Evolutionary conservation across 352 stramenopile genomes (phyloP).

Genomic region (Phytopythium montanum): DNA sequence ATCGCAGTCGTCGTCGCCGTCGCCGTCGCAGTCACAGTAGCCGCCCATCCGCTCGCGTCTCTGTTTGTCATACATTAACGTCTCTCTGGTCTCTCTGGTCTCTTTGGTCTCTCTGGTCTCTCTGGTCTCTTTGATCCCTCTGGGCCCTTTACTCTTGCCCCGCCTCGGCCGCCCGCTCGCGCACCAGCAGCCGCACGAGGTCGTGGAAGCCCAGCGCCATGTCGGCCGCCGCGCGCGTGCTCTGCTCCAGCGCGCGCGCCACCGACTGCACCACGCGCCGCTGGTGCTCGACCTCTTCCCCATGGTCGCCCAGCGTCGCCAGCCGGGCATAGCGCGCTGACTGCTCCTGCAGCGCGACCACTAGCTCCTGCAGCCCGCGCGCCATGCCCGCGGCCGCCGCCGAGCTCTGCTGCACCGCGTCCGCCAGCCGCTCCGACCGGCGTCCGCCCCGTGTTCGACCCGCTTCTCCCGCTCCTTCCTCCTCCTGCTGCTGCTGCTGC

Average conservation of each 20-base stretch:
- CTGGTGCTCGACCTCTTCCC: conserved; percentile 14
- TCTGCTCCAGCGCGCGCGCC: conserved; percentile 38
- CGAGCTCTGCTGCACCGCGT: conserved; percentile 49
- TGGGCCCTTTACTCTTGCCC: too few relatives aligned
- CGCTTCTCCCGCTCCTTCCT: too few relatives aligned
- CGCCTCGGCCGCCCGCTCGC: conserved; percentile 6
- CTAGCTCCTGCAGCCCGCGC: conserved; percentile 39
- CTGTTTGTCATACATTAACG: too few relatives aligned
- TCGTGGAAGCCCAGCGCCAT: conserved; percentile 41
- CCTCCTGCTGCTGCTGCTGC: too few relatives aligned
- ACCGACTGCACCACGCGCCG: conserved; percentile 30
- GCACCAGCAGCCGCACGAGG: conserved; percentile 27
- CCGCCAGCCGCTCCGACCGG: conserved; percentile 15
- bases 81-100: too few relatives aligned
- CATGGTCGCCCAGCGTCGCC: conserved; percentile 10
- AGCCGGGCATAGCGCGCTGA: conserved; percentile 16
- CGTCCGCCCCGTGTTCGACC: too few relatives aligned
- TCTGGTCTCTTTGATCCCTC: too few relatives aligned
- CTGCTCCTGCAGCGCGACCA: conserved; percentile 30
- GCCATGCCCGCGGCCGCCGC: conserved; percentile 39
- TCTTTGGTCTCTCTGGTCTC: too few relatives aligned
- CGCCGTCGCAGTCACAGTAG: too few relatives aligned
- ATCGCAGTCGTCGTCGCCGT: too few relatives aligned
- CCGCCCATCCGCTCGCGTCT: too few relatives aligned
- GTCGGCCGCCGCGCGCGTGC: conserved; percentile 36